Conservation (phyloP, 2,329 filamentous ascomycete species). For the Ophiocordyceps camponoti-saundersi region DNA sequence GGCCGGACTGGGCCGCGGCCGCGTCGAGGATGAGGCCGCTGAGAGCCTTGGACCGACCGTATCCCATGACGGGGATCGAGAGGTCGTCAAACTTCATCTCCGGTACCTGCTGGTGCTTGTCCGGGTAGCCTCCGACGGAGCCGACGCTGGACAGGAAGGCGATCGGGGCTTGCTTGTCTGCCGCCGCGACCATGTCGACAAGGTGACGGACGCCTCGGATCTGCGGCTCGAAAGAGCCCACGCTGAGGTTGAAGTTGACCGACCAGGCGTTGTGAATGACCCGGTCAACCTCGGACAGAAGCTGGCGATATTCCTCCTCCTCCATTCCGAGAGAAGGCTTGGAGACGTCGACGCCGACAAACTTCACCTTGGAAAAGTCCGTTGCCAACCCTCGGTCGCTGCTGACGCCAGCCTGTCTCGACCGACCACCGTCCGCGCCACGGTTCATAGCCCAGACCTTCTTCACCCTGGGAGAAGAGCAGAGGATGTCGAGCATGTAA, state of each 20-base stretch:
- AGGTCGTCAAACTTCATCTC: slow-evolving; percentile 20
- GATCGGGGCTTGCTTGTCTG: slow-evolving; percentile 15
- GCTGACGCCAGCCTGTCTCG: slow-evolving; percentile 19
- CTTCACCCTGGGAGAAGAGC: slow-evolving; percentile 7
- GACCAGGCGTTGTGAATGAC: slow-evolving; percentile 33
- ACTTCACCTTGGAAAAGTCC: slow-evolving; percentile 23
- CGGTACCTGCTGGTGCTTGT: slow-evolving; percentile 13
- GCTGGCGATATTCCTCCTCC: slow-evolving; percentile 14
- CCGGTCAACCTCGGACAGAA: slow-evolving; percentile 22
- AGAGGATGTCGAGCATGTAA: slow-evolving; percentile 38
- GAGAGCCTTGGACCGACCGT: slow-evolving; percentile 26
- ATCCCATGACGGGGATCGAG: slow-evolving; percentile 13
- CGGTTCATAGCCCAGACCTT: slow-evolving; percentile 12
- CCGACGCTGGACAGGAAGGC: slow-evolving; percentile 27
- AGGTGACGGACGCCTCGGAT: slow-evolving; percentile 32
- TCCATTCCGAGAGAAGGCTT: slow-evolving; percentile 28
- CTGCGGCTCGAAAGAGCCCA: slow-evolving; percentile 31
- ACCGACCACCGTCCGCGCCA: slow-evolving; percentile 14
- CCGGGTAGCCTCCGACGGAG: slow-evolving; percentile 17
- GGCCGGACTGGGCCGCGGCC: slow-evolving; percentile 14
- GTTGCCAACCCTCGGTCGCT: slow-evolving; percentile 19
- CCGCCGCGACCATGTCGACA: slow-evolving; percentile 20
- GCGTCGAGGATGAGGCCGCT: slow-evolving; percentile 24
- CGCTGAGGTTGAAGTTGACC: slow-evolving; percentile 33
- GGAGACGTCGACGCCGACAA: slow-evolving; percentile 30